Evolutionary conservation across 1,284 basidiomycete genomes (phyloP).

Genomic region (Neotropicomus parvogracilis): DNA sequence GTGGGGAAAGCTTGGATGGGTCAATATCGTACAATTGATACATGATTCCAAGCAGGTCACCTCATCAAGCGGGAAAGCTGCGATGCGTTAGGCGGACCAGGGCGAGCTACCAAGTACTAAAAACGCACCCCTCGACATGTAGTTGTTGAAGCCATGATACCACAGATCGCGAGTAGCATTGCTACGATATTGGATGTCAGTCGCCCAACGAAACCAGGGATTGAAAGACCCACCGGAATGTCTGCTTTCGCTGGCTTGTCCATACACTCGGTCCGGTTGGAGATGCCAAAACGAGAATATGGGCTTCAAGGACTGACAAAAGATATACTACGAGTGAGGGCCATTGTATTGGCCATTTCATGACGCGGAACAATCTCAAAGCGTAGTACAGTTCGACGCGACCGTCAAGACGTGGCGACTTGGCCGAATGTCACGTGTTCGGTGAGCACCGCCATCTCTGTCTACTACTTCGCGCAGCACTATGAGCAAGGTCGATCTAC

Average conservation of each 20-base stretch:
- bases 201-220: background rate
- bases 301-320: slow-evolving; percentile 43
- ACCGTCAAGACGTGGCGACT: slow-evolving; percentile 15
- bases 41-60: slow-evolving; percentile 36
- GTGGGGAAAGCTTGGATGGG: slow-evolving; percentile 64
- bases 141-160: slow-evolving; percentile 80
- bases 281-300: slow-evolving; percentile 36
- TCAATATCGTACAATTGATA: slow-evolving; percentile 8
- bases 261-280: slow-evolving; percentile 42
- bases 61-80: slow-evolving; percentile 82
- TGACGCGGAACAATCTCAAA: slow-evolving; percentile 33
- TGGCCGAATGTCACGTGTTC: slow-evolving; percentile 24
- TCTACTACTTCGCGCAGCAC: slow-evolving; percentile 4
- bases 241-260: slow-evolving; percentile 57
- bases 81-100: slow-evolving; percentile 6
- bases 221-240: slow-evolving; percentile 50
- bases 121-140: slow-evolving; percentile 70
- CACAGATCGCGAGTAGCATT: slow-evolving; percentile 70
- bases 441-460: background rate
- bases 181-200: slow-evolving; percentile 36
- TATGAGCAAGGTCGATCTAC: slow-evolving; percentile 58
- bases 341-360: slow-evolving; percentile 67
- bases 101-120: background rate
- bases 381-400: slow-evolving; percentile 7
- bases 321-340: slow-evolving; percentile 51